Evolutionary conservation across 2,329 filamentous ascomycete genomes (phyloP).

Genomic region (Aspergillus sclerotialis): DNA sequence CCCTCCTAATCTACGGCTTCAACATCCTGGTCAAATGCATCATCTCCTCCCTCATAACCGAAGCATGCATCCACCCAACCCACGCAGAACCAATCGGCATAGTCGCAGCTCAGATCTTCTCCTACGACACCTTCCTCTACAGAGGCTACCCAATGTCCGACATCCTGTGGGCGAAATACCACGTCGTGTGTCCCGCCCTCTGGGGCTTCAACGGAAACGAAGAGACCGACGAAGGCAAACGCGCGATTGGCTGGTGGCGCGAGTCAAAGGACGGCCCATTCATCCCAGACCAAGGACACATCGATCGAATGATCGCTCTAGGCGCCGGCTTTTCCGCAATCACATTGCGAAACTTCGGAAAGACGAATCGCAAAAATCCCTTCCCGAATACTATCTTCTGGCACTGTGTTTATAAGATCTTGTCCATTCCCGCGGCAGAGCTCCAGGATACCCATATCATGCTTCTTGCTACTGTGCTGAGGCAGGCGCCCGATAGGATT

Average conservation of each 20-base stretch:
- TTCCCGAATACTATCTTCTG: slow-evolving; percentile 79
- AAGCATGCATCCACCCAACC: slow-evolving; percentile 57
- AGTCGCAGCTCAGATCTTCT: slow-evolving; percentile 67
- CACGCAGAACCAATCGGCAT: slow-evolving; percentile 75
- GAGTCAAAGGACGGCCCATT: slow-evolving; percentile 48
- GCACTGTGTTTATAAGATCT: slow-evolving; percentile 66
- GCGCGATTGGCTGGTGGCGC: slow-evolving; percentile 66
- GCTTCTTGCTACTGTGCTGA: slow-evolving; percentile 64
- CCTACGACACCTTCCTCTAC: slow-evolving; percentile 59
- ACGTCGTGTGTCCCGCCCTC: slow-evolving; percentile 71
- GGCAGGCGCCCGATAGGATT: slow-evolving; percentile 67
- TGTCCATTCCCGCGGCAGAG: slow-evolving; percentile 63
- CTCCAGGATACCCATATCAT: slow-evolving; percentile 68
- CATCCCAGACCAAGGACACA: slow-evolving; percentile 65
- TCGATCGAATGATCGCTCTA: slow-evolving; percentile 74
- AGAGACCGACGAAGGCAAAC: slow-evolving; percentile 60
- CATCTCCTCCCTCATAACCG: slow-evolving; percentile 61
- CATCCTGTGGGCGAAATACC: slow-evolving; percentile 80
- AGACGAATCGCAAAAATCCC: slow-evolving; percentile 61
- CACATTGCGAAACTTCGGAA: slow-evolving; percentile 73
- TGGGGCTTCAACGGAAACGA: slow-evolving; percentile 78
- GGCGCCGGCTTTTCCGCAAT: slow-evolving; percentile 79
- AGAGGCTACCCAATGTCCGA: slow-evolving; percentile 65
- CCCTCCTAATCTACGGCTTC: slow-evolving; percentile 65
- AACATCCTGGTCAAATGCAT: slow-evolving; percentile 70